Base-by-base conservation (phyloP, 78 protist species). In the Dictyostelium discoideum region DNA sequence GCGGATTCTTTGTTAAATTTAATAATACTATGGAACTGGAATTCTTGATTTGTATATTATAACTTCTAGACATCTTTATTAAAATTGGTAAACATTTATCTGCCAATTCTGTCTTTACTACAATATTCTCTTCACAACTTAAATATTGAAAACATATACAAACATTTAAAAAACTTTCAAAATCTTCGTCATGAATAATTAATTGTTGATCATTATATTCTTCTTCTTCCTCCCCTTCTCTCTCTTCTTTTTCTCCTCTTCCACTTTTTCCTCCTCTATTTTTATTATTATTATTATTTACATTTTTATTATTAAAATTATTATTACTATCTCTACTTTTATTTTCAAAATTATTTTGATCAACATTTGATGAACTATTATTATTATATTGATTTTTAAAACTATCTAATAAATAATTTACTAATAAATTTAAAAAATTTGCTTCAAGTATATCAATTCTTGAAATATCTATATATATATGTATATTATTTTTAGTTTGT, bases 141-240 rank as follows among this genome's bases (percentile, higher is more conserved):
- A 89, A 48, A 72, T 89, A 78, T 48, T 89, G 86, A 32, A 89
- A 89, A 67, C 87, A 81, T 29, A 89, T 65, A 20, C 87, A 89
- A 20, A 89, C 79, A 69, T 89, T 89, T 24, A 89, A 24, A 18
- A 79, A 16, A 32, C 48, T 81, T 48, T 89, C 74, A 76, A 50
- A 37, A 32, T 65, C 73, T 29, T 89, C 94, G 44, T 81, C 94
- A 20, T 81, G 57, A 77, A 77, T 77, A 40, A 77, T 40, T 24
- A 77, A 40, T 77, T 77, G 83, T 39, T 77, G 54, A 20, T 77
- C 32, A 40, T 77, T 40, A 40, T 6, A 77, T 40, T 40, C 46
- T 77, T 77, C 60, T 14, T 77, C 60, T 5, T 8, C 11, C 5
- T 63, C 80, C 11, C 0, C 24, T 65, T 32, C 37, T 32, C 37